These are phyloP conservation scores for Misopates orontium DNA, from an alignment of 257 asterid genomes.

Conservation along the genomic window DNA sequence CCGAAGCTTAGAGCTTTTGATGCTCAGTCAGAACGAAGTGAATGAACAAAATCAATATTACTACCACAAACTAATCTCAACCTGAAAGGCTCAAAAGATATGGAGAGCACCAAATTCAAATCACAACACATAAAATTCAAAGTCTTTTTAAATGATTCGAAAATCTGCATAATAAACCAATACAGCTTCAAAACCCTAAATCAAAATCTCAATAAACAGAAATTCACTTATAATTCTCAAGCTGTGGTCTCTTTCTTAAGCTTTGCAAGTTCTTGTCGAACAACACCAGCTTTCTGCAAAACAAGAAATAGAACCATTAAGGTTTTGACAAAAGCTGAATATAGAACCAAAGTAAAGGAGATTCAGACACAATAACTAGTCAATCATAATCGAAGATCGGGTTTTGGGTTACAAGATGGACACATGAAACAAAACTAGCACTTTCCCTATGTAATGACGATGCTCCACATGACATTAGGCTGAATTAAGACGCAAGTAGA, in stretches of 20 bases:
- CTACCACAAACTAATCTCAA: too few relatives aligned
- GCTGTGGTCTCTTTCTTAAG: slow-evolving; percentile 57
- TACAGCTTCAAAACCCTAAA: slow-evolving; percentile 14
- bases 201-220: slow-evolving; percentile 10
- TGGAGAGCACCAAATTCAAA: neutral
- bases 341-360: too few relatives aligned
- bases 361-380: too few relatives aligned
- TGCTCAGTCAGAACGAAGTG: too few relatives aligned
- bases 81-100: neutral
- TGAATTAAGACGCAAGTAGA: neutral
- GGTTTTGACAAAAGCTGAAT: neutral
- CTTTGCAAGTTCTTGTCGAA: slow-evolving; percentile 84
- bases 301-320: neutral
- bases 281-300: slow-evolving; percentile 82
- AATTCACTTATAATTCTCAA: slow-evolving; percentile 22
- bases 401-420: neutral
- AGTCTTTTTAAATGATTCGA: slow-evolving; percentile 17
- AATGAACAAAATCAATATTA: too few relatives aligned
- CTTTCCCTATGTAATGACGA: neutral
- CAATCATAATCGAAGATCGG: too few relatives aligned
- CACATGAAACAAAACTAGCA: neutral
- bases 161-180: slow-evolving; percentile 15
- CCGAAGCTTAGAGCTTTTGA: too few relatives aligned
- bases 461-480: neutral
- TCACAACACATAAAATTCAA: slow-evolving; percentile 22